Conservation (phyloP, 2,329 filamentous ascomycete species). For the Colletotrichum filicis region DNA sequence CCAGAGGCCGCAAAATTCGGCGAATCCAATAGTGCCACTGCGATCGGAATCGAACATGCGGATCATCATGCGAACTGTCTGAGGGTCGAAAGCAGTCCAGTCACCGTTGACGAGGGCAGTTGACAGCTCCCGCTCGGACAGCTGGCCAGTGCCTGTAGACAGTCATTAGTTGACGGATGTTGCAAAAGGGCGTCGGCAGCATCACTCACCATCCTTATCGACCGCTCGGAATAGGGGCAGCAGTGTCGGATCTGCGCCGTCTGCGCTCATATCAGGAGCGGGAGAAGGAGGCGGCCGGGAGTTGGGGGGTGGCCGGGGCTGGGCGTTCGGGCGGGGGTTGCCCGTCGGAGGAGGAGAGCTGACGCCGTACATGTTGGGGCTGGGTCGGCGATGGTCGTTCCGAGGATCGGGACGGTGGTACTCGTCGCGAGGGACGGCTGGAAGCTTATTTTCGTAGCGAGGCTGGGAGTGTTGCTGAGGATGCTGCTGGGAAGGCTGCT, state of each 20-base stretch:
- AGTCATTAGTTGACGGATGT: constrained; percentile 10
- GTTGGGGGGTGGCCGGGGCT: constrained; percentile 64
- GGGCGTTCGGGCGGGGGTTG: constrained; percentile 53
- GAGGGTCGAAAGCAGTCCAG: constrained; percentile 91
- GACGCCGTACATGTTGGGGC: constrained; percentile 51
- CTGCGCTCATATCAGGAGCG: constrained; percentile 56
- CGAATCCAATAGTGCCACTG: constrained; percentile 88
- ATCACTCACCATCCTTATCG: constrained; percentile 78
- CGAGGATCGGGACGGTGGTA: constrained; percentile 40
- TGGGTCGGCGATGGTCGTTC: constrained; percentile 29
- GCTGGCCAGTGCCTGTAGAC: constrained; percentile 74
- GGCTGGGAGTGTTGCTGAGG: constrained; percentile 38
- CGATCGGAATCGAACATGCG: constrained; percentile 98
- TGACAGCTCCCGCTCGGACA: constrained; percentile 88
- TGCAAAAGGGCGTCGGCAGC: not conserved
- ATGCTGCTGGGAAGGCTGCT: constrained; percentile 31
- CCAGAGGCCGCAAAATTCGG: constrained; percentile 97
- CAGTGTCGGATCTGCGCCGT: constrained; percentile 75
- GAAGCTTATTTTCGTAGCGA: constrained; percentile 62
- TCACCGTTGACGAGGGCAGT: constrained; percentile 96
- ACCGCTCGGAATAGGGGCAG: constrained; percentile 90
- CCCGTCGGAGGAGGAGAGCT: constrained; percentile 63
- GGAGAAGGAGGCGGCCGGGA: constrained; percentile 76
- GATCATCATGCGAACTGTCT: constrained; percentile 99
- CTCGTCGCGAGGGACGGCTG: constrained; percentile 49